Evolutionary conservation across 306 rosid species (phyloP), one percentile per base, ranked within the genome.

Genomic region (Argentina anserina): DNA sequence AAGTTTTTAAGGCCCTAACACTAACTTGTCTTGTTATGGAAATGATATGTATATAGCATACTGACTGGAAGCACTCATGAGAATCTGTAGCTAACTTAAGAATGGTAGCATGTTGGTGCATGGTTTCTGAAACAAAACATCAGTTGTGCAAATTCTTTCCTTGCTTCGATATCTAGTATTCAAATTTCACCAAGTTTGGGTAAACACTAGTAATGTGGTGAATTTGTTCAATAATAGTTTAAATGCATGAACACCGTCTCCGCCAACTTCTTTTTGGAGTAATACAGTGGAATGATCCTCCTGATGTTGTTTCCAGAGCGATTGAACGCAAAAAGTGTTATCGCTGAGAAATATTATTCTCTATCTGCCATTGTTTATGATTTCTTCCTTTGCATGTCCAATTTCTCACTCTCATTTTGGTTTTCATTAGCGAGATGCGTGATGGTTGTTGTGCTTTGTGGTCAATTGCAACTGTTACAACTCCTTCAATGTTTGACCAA

Each of bases 361-460:
- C 25, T 14, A n/a, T 39, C 41, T 47, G 46, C 60, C n/a, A n/a
- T n/a, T 71, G n/a, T n/a, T n/a, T n/a, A n/a, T n/a, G n/a, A 52
- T 60, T 17, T 23, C 9, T 18, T 12, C n/a, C 29, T 29, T n/a
- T 43, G 9, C 23, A 37, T 76, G 52, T 73, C 14, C 15, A 5
- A 40, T 56, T 76, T 79, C 71, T 80, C 66, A 77, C 50, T 29
- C 77, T 82, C 41, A n/a, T 67, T 72, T 34, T 83, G n/a, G 52
- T 71, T 75, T 84, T 71, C 58, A 73, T 82, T 89, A 93, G 98
- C 9, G 98, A 93, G 80, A 89, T 93, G 96, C 88, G 91, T 71
- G 98, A 93, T 81, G 97, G 98, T 55, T 93, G 97, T 69, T 96
- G 98, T 82, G 96, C 94, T 76, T 79, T 93, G 29, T 88, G 87